Base-by-base conservation (phyloP, 345 rosid species). In the Boechera retrofracta region DNA sequence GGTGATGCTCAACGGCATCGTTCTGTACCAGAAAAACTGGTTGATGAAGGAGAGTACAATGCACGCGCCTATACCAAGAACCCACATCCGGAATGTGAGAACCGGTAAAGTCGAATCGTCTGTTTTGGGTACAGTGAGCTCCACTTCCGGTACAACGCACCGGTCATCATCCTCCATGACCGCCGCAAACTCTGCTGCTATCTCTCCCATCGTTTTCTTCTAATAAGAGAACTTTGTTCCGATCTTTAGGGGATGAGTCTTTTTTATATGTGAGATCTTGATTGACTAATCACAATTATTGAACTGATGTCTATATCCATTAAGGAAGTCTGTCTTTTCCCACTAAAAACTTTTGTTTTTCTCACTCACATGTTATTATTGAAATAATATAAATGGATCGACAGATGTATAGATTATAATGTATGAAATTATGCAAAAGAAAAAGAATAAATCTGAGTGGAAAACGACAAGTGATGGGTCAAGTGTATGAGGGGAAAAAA, bases 21-120 rank as follows among this genome's bases (percentile, higher is more conserved):
- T 80, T 72, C 98, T 76, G 80, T 90, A 93, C 96, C 98, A 90
- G 79, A 89, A 93, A 78, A 93, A 93, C 87, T 93, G 98, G 86
- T 90, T 93, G 9, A 88, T 82, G 72, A 90, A 88, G 0, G 98
- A 83, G 54, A 92, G 87, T 0, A 92, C 1, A 57, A 87, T 71
- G 38, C 98, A 91, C 1, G 96, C 66, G 21, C 75, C 67, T 2
- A 89, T 7, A 13, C 98, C 98, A 7, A 93, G 74, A 74, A 87
- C 89, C 98, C 98, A 91, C 92, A 84, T 93, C 31, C 98, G 70
- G 78, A 93, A 93, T 0, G 98, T 91, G 64, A 87, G 74, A 6
- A 79, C 87, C 6, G 97, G 97, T 63, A 88, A 3, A 15, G 83
- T 51, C 0, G 92, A 77, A 10, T 93, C 94, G 47, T 93, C 98